phyloP scores from a whole-genome alignment of 169 alveolate species.

The Plasmodium gaboni region DNA sequence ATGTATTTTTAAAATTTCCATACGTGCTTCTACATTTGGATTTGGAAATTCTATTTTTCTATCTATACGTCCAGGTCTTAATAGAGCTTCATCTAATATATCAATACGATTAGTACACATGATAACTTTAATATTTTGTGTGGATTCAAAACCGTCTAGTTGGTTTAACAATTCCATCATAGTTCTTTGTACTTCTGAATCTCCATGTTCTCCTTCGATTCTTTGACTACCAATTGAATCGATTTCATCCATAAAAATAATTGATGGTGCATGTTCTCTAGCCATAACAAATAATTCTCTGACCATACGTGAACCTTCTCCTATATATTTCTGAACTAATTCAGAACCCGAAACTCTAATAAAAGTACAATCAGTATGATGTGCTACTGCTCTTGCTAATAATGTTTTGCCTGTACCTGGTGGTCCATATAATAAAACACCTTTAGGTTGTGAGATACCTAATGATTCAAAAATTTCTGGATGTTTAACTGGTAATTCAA shows the following conservation, averaged over 20 bases:
- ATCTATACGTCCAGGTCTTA: conserved; percentile 99
- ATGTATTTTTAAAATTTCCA: conserved; percentile 97
- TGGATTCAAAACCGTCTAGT: conserved; percentile 99
- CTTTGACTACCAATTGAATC: conserved; percentile 97
- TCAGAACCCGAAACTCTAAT: conserved; percentile 99
- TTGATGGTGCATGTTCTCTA: conserved; percentile 96
- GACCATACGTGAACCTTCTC: conserved; percentile 99
- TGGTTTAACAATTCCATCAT: conserved; percentile 98
- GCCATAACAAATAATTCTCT: conserved; percentile 98
- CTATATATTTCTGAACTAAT: conserved; percentile 99
- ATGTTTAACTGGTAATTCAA: conserved; percentile 99
- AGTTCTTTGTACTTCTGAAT: conserved; percentile 94
- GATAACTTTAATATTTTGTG: conserved; percentile 98
- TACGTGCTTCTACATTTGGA: conserved; percentile 94
- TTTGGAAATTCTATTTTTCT: conserved; percentile 98
- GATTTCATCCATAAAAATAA: conserved; percentile 99
- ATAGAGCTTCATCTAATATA: conserved; percentile 98
- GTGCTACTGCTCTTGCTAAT: conserved; percentile 99
- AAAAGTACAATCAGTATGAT: conserved; percentile 99
- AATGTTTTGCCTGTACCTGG: conserved; percentile 95
- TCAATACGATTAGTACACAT: conserved; percentile 99
- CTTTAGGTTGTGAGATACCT: conserved; percentile 98
- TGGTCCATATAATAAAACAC: conserved; percentile 93
- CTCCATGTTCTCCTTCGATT: conserved; percentile 95
- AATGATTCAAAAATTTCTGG: conserved; percentile 99